Conservation (phyloP, 495 filamentous ascomycete species). For the Poronia punctata region DNA sequence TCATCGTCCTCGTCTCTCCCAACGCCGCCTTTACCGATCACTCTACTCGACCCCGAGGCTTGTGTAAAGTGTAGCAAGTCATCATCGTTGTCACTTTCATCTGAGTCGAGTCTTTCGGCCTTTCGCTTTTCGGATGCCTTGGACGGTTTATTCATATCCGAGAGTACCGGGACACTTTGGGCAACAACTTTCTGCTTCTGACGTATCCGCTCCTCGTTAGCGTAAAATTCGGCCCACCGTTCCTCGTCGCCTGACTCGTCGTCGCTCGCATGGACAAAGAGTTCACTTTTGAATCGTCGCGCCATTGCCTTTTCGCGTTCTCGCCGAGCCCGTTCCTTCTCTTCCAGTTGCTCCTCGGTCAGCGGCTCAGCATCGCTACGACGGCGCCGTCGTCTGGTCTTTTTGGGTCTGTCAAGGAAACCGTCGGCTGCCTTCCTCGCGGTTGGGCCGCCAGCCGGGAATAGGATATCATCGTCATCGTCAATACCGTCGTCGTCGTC, state of each 20-base stretch:
- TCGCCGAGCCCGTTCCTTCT: conserved; percentile 44
- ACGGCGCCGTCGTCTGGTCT: conserved; percentile 33
- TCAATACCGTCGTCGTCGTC: conserved; percentile 49
- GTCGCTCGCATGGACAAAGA: conserved; percentile 72
- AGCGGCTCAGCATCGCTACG: conserved; percentile 43
- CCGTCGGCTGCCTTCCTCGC: conserved; percentile 40
- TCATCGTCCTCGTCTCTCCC: conserved; percentile 19
- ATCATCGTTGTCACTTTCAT: conserved; percentile 28
- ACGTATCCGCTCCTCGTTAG: conserved; percentile 37
- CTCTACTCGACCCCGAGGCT: conserved; percentile 7
- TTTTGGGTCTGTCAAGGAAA: conserved; percentile 41
- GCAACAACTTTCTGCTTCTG: conserved; percentile 33
- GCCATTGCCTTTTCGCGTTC: conserved; percentile 56
- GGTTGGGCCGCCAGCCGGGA: conserved; percentile 62
- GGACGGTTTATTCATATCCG: conserved; percentile 8
- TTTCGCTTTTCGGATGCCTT: conserved; percentile 21
- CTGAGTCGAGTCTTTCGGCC: conserved; percentile 10
- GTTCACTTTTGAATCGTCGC: conserved; percentile 71
- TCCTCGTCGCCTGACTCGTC: conserved; percentile 71
- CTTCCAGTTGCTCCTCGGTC: conserved; percentile 33
- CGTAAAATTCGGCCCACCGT: conserved; percentile 62
- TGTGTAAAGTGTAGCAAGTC: conserved; percentile 14
- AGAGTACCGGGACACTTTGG: conserved; percentile 1
- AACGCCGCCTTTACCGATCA: conserved; percentile 8
- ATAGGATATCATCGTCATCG: conserved; percentile 53